Conservation (phyloP, 169 alveolate species). For the Amoebophrya sp. region DNA sequence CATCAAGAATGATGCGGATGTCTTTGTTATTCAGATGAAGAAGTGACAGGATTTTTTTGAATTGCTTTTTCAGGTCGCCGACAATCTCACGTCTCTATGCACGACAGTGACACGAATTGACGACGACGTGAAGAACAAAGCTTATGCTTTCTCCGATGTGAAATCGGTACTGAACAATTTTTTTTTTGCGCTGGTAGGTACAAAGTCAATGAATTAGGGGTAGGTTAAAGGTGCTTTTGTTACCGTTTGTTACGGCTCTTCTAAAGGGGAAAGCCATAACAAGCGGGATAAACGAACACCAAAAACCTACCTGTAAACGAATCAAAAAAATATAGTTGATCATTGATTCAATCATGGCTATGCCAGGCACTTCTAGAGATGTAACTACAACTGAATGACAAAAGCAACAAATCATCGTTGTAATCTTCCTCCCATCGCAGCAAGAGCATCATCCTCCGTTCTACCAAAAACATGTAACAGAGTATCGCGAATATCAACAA, state of each 20-base stretch:
- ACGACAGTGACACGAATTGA: slow-evolving; percentile 53
- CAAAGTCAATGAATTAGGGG: too few relatives aligned
- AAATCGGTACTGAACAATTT: slow-evolving; percentile 39
- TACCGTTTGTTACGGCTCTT: too few relatives aligned
- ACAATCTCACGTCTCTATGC: slow-evolving; percentile 50
- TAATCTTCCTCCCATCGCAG: neutral
- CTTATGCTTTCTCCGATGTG: slow-evolving; percentile 51
- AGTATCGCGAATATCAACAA: neutral
- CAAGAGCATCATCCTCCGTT: neutral
- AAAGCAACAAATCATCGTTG: neutral
- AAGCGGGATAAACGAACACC: too few relatives aligned
- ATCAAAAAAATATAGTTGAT: neutral
- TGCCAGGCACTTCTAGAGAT: too few relatives aligned
- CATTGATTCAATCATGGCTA: neutral
- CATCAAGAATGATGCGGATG: neutral
- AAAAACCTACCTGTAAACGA: neutral
- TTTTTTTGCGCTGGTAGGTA: too few relatives aligned
- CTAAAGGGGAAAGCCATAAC: too few relatives aligned
- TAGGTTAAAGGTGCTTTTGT: too few relatives aligned
- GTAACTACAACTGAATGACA: too few relatives aligned
- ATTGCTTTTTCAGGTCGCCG: slow-evolving; percentile 35
- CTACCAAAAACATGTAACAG: neutral
- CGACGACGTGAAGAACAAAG: slow-evolving; percentile 53
- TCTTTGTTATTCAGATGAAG: neutral
- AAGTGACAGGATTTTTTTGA: neutral